phyloP scores from a whole-genome alignment of 768 basidiomycete species.

The Leucogyrophana mollusca region DNA sequence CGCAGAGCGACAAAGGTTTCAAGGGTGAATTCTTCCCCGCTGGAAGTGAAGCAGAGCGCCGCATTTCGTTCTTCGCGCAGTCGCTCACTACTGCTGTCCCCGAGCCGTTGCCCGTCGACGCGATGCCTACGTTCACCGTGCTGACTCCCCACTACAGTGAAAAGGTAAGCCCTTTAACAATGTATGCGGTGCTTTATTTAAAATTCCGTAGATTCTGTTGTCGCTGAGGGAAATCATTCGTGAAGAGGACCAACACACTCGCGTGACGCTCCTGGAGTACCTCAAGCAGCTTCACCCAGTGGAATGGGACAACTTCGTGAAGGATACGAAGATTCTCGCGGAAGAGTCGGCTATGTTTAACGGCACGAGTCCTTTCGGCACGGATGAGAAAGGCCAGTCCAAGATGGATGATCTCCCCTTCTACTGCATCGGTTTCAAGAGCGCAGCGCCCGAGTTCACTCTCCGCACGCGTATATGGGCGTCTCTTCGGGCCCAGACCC shows the following conservation, averaged over 20 bases:
- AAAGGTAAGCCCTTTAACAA: conserved; percentile 55
- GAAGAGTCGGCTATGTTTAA: conserved; percentile 90
- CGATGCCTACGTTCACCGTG: conserved; percentile 99
- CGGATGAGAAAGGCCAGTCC: conserved; percentile 78
- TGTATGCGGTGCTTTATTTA: conserved; percentile 2
- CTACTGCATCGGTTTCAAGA: conserved; percentile 99
- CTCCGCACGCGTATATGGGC: conserved; percentile 99
- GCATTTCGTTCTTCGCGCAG: conserved; percentile 99
- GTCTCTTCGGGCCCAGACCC: conserved; percentile 95
- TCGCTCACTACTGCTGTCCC: conserved; percentile 95
- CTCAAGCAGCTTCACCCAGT: conserved; percentile 97
- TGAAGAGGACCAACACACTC: conserved; percentile 95
- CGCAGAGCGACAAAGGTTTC: conserved; percentile 85
- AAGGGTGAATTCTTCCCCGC: conserved; percentile 91
- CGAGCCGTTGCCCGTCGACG: conserved; percentile 91
- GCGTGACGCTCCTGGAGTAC: conserved; percentile 96
- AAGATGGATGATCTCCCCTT: conserved; percentile 94
- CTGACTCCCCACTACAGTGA: conserved; percentile 98
- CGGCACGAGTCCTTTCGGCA: conserved; percentile 69
- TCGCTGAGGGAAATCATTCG: conserved; percentile 98
- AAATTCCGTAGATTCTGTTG: conserved; percentile 70
- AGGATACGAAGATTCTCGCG: conserved; percentile 98
- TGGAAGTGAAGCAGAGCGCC: conserved; percentile 93
- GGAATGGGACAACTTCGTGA: conserved; percentile 99
- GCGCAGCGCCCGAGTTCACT: conserved; percentile 96